A percentile compares a stretch with the other conserved stretches of the same genome.
Conservation (phyloP, 345 rosid species). For the Firmiana major region DNA sequence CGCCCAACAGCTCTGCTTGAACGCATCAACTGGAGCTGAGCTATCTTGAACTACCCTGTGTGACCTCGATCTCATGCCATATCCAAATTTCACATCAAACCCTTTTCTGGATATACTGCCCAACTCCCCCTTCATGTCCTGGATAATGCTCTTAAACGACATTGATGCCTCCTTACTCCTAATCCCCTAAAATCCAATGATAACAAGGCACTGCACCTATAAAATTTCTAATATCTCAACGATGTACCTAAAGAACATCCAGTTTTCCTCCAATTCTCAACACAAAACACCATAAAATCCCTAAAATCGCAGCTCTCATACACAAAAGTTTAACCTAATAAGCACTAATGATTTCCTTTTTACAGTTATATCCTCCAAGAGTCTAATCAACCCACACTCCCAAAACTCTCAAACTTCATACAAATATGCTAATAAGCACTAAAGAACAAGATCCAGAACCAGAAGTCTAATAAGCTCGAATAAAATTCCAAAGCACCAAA, state of each 20-base stretch:
- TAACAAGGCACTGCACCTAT: slow-evolving; percentile 14
- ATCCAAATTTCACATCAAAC: slow-evolving; percentile 68
- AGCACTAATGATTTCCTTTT: slow-evolving; percentile 1
- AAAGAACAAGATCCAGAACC: slow-evolving; percentile 20
- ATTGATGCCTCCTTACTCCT: slow-evolving; percentile 25
- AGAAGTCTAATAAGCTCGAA: slow-evolving; percentile 11
- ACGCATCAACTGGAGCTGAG: slow-evolving; percentile 50
- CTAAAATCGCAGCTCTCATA: background rate
- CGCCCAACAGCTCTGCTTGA: slow-evolving; percentile 91
- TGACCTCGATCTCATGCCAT: slow-evolving; percentile 70
- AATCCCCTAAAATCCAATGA: background rate
- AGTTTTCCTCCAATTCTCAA: background rate
- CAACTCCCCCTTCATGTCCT: slow-evolving; percentile 72
- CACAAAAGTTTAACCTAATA: background rate
- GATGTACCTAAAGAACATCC: slow-evolving; percentile 8
- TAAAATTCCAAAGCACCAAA: background rate
- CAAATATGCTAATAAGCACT: slow-evolving; percentile 3
- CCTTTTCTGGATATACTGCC: slow-evolving; percentile 80
- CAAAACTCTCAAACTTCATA: background rate
- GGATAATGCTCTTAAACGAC: slow-evolving; percentile 66
- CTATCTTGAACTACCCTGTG: slow-evolving; percentile 80
- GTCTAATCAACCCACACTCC: slow-evolving; percentile 1
- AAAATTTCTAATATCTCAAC: slow-evolving; percentile 16
- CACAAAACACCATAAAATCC: background rate
- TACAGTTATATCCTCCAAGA: background rate